Evolutionary conservation across 2,329 filamentous ascomycete genomes (phyloP).

Genomic region (Fusarium anthophilum): DNA sequence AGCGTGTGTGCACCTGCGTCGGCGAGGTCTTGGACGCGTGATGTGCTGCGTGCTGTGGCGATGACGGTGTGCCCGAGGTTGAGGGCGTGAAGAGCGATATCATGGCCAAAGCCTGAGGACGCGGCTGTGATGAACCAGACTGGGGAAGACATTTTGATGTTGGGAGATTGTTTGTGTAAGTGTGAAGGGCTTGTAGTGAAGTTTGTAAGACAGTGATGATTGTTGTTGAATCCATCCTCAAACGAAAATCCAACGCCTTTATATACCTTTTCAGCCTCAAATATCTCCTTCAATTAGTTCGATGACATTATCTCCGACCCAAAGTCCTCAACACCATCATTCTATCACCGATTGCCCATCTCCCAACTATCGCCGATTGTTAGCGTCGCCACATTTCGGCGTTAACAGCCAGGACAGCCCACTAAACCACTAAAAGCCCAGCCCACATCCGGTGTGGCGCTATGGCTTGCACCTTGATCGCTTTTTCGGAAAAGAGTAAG

Average conservation of each 20-base stretch:
- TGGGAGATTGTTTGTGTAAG: background rate
- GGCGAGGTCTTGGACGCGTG: constrained; percentile 53
- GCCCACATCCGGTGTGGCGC: background rate
- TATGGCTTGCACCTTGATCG: background rate
- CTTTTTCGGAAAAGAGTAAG: background rate
- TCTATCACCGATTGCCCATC: constrained; percentile 4
- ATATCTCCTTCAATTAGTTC: fast-evolving
- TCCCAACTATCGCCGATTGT: constrained; percentile 24
- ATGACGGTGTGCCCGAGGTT: constrained; percentile 59
- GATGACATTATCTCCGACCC: constrained; percentile 17
- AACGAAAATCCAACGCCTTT: background rate
- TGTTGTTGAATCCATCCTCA: background rate
- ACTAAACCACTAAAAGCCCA: background rate
- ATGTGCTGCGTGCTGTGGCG: constrained; percentile 57
- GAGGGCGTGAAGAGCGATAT: constrained; percentile 56
- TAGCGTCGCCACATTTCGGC: constrained; percentile 15
- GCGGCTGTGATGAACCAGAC: constrained; percentile 65
- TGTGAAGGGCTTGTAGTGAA: background rate
- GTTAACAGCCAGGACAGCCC: background rate
- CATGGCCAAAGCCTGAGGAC: constrained; percentile 61
- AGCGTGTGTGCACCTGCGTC: constrained; percentile 54
- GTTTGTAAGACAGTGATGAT: background rate
- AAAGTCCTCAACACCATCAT: background rate
- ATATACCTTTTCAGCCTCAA: background rate
- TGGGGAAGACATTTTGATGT: constrained; percentile 29